Evolutionary conservation across 2,329 filamentous ascomycete genomes (phyloP), one percentile per base, ranked within the genome.

Genomic region (Xylaria hypoxylon): DNA sequence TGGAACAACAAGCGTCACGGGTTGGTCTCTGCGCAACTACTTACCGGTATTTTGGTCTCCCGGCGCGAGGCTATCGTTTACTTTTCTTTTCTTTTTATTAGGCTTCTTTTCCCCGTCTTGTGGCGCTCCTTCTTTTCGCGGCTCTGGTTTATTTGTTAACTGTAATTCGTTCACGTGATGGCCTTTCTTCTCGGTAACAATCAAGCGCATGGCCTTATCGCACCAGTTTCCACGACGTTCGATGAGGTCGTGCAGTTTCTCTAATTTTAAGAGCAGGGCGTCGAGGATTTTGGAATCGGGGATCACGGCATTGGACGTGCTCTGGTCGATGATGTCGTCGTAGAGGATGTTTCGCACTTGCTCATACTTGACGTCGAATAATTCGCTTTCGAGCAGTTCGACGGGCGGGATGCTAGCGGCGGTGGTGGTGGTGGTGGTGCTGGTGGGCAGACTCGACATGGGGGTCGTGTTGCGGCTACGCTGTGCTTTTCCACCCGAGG

Each of bases 1-100:
- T 56, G 48, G 33, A 62, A 58, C 40, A 42, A 57, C 24, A 35
- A 24, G 3, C 22, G 24, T 42, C 15, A 33, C 48, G 44, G 40
- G 38, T 3, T 19, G 26, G 17, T 10, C n/a, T 11, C 13, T 44
- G 28, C 19, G 42, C 17, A 26, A 24, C 8, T 17, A 72, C 75
- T 71, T 65, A 78, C 76, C 75, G 28, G 61, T 71, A 59, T 74
- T 74, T 5, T 71, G 78, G 68, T 92, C 88, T 66, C 86, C 87
- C 8, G 87, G 84, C 65, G 83, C 83, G 35, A 86, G 80, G 60
- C 79, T 83, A 64, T 90, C 88, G 7, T 87, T 82, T 26, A 90
- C 92, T 80, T 93, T 94, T 77, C 92, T 89, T 82, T 92, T 94
- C 84, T 92, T 94, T 70, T 91, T 85, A 78, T 94, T 94, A 26